phyloP scores from a whole-genome alignment of 352 stramenopile genomes.

The Phytophthora sp. region DNA sequence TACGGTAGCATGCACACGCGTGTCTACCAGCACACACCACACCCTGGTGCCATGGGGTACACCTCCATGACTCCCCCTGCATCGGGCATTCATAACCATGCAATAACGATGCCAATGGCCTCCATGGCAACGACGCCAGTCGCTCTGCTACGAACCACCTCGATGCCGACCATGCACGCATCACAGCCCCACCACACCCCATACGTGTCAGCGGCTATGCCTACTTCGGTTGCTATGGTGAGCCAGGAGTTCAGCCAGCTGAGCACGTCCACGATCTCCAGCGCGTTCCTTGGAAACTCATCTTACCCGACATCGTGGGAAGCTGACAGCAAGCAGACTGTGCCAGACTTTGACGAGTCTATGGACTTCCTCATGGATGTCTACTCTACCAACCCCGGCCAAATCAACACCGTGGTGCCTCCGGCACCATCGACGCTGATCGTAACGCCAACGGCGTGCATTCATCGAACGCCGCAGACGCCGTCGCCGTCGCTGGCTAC shows the following conservation, averaged over 20 bases:
- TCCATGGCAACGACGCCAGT: constrained; percentile 12
- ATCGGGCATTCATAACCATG: neutral
- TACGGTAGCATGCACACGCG: constrained; percentile 16
- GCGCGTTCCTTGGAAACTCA: constrained; percentile 41
- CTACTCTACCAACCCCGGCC: constrained; percentile 57
- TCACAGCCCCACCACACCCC: constrained; percentile 15
- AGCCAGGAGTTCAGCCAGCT: constrained; percentile 48
- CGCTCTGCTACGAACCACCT: constrained; percentile 19
- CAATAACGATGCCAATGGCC: constrained; percentile 6
- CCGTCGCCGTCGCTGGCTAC: constrained; percentile 15
- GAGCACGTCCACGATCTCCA: constrained; percentile 47
- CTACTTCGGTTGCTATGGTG: constrained; percentile 18
- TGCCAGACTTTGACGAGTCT: constrained; percentile 74
- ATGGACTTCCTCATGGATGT: constrained; percentile 88
- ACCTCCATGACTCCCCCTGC: too few relatives aligned
- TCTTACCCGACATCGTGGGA: constrained; percentile 43
- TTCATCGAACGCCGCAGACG: constrained; percentile 27
- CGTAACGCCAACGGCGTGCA: constrained; percentile 37
- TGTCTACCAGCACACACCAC: constrained; percentile 19
- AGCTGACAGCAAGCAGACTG: constrained; percentile 27
- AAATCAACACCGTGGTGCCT: constrained; percentile 30
- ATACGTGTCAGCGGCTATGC: constrained; percentile 9
- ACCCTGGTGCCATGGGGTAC: constrained; percentile 22
- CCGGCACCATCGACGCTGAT: constrained; percentile 3
- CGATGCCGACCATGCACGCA: constrained; percentile 21